phyloP scores from a whole-genome alignment of 1,284 basidiomycete species.

The Rhodotorula sp. region DNA sequence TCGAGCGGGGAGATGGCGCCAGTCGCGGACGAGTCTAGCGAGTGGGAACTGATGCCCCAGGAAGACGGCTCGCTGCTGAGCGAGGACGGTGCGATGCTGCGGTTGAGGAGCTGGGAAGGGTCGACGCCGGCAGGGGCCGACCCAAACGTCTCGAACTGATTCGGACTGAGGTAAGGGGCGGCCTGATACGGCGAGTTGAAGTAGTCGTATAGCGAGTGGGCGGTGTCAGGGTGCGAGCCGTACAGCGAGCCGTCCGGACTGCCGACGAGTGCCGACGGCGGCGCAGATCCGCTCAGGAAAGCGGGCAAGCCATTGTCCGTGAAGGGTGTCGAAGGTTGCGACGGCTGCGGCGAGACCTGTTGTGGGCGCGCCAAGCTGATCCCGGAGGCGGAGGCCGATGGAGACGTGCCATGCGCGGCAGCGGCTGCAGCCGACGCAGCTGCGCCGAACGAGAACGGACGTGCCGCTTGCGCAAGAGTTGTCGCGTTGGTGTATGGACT shows the following conservation, averaged over 20 bases:
- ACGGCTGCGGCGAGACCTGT: slow-evolving; percentile 7
- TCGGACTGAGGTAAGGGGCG: slow-evolving; percentile 19
- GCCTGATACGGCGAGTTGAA: slow-evolving; percentile 22
- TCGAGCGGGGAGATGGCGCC: neutral
- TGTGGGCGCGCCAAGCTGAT: slow-evolving; percentile 32
- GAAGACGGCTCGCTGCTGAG: slow-evolving; percentile 24
- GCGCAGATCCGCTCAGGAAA: slow-evolving; percentile 25
- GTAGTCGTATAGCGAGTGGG: slow-evolving; percentile 36
- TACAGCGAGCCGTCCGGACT: slow-evolving; percentile 10
- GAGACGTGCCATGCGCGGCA: neutral
- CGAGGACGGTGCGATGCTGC: slow-evolving; percentile 10
- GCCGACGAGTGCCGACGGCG: slow-evolving; percentile 15
- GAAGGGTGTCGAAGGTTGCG: slow-evolving; percentile 24
- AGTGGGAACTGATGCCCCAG: slow-evolving; percentile 17
- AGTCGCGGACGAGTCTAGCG: slow-evolving; percentile 17
- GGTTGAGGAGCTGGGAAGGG: slow-evolving; percentile 28
- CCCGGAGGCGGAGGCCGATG: slow-evolving; percentile 24
- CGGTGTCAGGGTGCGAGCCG: slow-evolving; percentile 24
- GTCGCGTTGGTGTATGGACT: slow-evolving; percentile 35
- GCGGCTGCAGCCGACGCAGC: slow-evolving; percentile 2
- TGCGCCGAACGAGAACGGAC: slow-evolving; percentile 26
- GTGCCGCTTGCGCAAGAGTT: slow-evolving; percentile 23
- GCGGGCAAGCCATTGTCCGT: slow-evolving; percentile 1
- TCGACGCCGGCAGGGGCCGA: slow-evolving; percentile 36
- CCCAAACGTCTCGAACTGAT: slow-evolving; percentile 15